Percentiles rank a stretch among this genome's conserved stretches.
phyloP scores from a whole-genome alignment of 116 monocot genomes.

The Papilionanthe hybrid region DNA sequence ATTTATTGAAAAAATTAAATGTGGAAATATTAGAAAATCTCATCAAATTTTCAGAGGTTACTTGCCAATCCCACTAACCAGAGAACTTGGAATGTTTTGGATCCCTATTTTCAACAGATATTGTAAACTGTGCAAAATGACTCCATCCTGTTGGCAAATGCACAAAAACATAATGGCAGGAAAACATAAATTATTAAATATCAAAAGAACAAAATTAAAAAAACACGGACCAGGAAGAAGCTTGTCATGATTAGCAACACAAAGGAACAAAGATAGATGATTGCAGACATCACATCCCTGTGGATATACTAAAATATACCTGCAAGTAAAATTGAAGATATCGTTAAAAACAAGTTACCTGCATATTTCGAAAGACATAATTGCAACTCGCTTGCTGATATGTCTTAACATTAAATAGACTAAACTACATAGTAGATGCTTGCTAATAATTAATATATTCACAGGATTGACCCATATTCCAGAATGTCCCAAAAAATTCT shows the following conservation, averaged over 20 bases:
- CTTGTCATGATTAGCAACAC: slow-evolving; percentile 98
- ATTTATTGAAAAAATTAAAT: not conserved
- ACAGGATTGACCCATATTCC: not conserved
- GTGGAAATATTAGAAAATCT: not conserved
- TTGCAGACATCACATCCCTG: slow-evolving; percentile 98
- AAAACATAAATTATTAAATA: not conserved
- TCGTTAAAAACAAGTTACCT: not conserved
- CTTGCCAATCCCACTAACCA: slow-evolving; percentile 37
- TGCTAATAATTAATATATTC: not conserved
- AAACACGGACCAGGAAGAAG: slow-evolving; percentile 80
- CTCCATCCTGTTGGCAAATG: slow-evolving; percentile 67
- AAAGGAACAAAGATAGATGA: slow-evolving; percentile 94
- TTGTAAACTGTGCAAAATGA: slow-evolving; percentile 97
- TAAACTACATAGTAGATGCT: not conserved
- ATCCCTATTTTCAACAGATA: slow-evolving; percentile 92
- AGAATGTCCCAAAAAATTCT: not conserved
- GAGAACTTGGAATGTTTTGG: slow-evolving; percentile 89
- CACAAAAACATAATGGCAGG: not conserved
- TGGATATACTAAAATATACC: slow-evolving; percentile 97
- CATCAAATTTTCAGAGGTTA: not conserved
- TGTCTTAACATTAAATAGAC: not conserved
- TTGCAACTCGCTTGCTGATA: not conserved
- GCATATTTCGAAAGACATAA: not conserved
- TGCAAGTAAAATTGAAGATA: slow-evolving; percentile 22
- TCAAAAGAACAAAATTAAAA: not conserved